phyloP scores from a whole-genome alignment of 106 monocot genomes.

The Posidonia australis region DNA sequence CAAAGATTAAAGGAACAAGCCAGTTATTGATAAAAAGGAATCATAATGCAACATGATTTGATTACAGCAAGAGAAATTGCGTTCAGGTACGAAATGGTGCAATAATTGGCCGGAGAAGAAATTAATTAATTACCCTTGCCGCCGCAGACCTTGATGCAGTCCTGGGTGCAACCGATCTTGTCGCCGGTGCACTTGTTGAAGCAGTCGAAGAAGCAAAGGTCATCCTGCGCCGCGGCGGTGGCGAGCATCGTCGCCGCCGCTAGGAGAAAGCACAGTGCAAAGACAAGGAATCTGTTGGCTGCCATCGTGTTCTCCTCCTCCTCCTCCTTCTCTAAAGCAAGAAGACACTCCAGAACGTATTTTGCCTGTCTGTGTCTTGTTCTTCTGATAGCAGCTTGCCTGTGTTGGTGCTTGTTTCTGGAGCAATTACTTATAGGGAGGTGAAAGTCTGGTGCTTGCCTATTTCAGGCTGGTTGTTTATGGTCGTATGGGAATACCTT shows the following conservation, averaged over 20 bases:
- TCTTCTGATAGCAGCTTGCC: too few relatives aligned
- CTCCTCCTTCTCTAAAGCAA: neutral
- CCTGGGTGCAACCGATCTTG: neutral
- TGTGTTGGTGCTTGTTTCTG: neutral
- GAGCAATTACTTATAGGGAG: too few relatives aligned
- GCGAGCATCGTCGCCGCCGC: neutral
- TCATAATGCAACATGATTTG: too few relatives aligned
- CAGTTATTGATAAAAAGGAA: too few relatives aligned
- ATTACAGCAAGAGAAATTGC: too few relatives aligned
- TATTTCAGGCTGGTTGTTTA: too few relatives aligned
- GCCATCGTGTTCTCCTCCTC: neutral
- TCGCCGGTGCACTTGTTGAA: neutral
- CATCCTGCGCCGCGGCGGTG: neutral
- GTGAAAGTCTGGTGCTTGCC: too few relatives aligned
- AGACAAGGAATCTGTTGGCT: neutral
- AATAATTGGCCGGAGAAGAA: too few relatives aligned
- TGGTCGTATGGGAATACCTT: too few relatives aligned
- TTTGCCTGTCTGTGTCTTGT: neutral
- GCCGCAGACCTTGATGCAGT: neutral
- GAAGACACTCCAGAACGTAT: neutral
- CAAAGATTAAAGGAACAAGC: too few relatives aligned
- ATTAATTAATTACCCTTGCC: neutral
- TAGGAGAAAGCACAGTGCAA: constrained; percentile 1
- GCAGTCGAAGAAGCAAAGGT: constrained; percentile 6
- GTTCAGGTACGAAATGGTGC: too few relatives aligned